phyloP scores from a whole-genome alignment of 1,284 basidiomycete species.

The Xerocomus nothofagi region DNA sequence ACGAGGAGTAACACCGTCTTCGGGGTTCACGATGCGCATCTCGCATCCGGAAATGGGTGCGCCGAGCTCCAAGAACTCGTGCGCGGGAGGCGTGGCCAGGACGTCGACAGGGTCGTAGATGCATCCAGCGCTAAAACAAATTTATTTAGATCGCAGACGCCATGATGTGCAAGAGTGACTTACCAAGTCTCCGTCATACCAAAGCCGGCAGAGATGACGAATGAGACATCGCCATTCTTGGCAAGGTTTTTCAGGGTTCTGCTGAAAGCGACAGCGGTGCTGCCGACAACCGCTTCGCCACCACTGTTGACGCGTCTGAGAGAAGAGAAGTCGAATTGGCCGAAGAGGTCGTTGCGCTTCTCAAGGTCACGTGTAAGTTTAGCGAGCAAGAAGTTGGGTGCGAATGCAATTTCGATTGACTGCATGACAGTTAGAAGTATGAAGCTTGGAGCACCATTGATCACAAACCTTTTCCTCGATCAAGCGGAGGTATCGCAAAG shows the following conservation, averaged over 20 bases:
- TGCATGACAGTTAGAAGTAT: too few species aligned
- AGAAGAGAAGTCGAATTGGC: conserved; percentile 33
- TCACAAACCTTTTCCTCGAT: conserved; percentile 30
- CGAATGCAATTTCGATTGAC: conserved; percentile 33
- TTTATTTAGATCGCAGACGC: too few species aligned
- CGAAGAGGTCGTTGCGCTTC: conserved; percentile 20
- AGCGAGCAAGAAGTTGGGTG: conserved; percentile 44
- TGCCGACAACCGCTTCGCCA: conserved; percentile 41
- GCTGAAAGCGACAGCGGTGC: conserved; percentile 37
- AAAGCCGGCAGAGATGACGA: conserved; percentile 38
- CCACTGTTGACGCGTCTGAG: conserved; percentile 34
- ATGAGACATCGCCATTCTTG: conserved; percentile 7
- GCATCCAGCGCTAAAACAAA: conserved; percentile 31
- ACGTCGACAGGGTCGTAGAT: conserved; percentile 29
- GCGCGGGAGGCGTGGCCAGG: conserved; percentile 8
- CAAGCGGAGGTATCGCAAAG: conserved; percentile 24
- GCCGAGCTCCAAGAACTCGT: conserved; percentile 28
- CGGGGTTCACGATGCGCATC: conserved; percentile 32
- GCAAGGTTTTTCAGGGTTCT: conserved; percentile 31
- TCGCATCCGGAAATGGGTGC: conserved; percentile 18
- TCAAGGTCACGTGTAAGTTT: conserved; percentile 37
- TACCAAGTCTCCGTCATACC: conserved; percentile 44
- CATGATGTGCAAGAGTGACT: too few species aligned
- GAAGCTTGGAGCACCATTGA: too few species aligned
- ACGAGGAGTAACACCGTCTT: conserved; percentile 24